These are phyloP conservation scores for Nicotiana tomentosiformis DNA, from an alignment of 257 asterid genomes.

Conservation along the genomic window DNA sequence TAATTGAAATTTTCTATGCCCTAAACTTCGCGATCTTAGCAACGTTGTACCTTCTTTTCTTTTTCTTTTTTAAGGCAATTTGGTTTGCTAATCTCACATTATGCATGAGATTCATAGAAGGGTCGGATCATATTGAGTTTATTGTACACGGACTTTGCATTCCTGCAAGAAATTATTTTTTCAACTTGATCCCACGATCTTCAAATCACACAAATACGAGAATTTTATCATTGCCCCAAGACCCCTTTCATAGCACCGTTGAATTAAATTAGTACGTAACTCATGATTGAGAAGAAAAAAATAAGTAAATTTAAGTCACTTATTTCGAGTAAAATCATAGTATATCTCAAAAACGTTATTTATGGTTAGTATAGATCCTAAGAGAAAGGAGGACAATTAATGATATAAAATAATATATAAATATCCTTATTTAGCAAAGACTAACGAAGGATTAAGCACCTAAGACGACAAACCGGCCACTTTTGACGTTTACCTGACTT, in stretches of 20 bases:
- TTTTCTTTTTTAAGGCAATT: neutral
- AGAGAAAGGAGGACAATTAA: neutral
- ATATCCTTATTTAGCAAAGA: neutral
- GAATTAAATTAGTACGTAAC: neutral
- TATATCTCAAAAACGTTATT: too few species aligned
- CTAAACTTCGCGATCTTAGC: too few species aligned
- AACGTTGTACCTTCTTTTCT: neutral
- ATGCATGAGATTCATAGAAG: neutral
- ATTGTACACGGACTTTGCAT: neutral
- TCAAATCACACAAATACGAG: accelerated
- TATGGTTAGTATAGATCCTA: too few species aligned
- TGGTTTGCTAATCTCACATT: neutral
- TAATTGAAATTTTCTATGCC: too few species aligned
- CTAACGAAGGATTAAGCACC: neutral
- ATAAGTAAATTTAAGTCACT: too few species aligned
- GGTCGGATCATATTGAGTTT: neutral
- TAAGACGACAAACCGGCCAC: neutral
- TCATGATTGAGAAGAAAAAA: too few species aligned
- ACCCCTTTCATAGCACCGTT: neutral
- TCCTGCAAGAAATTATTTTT: accelerated
- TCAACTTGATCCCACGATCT: neutral
- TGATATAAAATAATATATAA: neutral
- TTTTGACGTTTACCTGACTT: neutral
- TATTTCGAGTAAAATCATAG: too few species aligned
- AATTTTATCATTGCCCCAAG: neutral